Evolutionary conservation across 139 green algal species (phyloP), one percentile per base, ranked within the genome.

Genomic region (Coccomyxa sp.): DNA sequence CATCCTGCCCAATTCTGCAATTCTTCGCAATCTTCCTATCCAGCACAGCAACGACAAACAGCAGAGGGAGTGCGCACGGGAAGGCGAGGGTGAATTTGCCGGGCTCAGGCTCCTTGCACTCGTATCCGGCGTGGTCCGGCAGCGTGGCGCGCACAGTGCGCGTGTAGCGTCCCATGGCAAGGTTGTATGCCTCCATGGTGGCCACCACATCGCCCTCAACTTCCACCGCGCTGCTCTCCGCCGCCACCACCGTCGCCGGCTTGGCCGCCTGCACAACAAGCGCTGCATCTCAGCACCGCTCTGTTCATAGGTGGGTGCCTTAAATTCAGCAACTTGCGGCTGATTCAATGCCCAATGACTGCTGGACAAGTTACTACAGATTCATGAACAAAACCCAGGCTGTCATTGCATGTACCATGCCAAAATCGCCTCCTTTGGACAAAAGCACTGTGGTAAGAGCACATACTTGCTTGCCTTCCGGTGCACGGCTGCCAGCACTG

Each of bases 81-180:
- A 96, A 96, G 15, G 86, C 91, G 13, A 96, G 74, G 11, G 90
- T 96, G 85, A 96, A 92, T 83, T 95, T 94, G 58, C 92, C 93
- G 12, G 91, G 85, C 82, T 95, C 91, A 10, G 92, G 92, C 90
- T 96, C 93, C 85, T 97, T 97, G 92, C 94, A 97, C 86, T 97
- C 93, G 80, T 97, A 97, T 59, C 93, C 94, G 16, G 77, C 79
- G 80, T 93, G 92, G 32, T 84, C 57, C 12, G 81, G 80, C 87
- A 97, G 87, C 86, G 95, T 88, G 67, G 77, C 68, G 51, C 94
- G 89, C 32, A 89, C 90, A 12, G 91, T 71, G 45, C 82, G 71
- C 16, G 63, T 82, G 83, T 90, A 90, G 67, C 82, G 87, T 38
- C 66, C 82, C 12, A 96, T 74, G 0, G 83, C 90, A 84, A 92